Percentiles rank a stretch among this genome's conserved stretches.
phyloP scores from a whole-genome alignment of 2,329 filamentous ascomycete species.

The Alternaria metachromatica region DNA sequence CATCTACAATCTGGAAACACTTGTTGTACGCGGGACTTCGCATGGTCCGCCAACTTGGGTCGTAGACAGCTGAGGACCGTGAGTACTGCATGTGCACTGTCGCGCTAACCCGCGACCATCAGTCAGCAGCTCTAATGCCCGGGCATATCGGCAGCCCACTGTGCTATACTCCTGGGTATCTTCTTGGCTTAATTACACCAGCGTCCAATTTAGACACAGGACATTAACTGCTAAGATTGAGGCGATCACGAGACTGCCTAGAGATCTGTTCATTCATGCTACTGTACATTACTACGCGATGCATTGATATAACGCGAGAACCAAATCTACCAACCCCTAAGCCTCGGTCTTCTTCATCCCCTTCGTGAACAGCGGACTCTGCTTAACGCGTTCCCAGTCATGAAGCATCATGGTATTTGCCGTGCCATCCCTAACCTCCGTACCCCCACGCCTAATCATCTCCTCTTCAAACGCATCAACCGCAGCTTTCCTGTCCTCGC shows the following conservation, averaged over 20 bases:
- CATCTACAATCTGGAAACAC: too few relatives aligned
- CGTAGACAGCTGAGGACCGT: background rate
- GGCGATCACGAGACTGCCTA: background rate
- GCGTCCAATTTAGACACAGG: background rate
- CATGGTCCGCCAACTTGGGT: too few relatives aligned
- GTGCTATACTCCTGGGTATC: background rate
- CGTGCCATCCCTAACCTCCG: slow-evolving; percentile 41
- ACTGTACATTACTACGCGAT: background rate
- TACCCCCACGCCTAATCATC: slow-evolving; percentile 49
- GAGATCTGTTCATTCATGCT: background rate
- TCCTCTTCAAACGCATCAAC: slow-evolving; percentile 54
- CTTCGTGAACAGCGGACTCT: slow-evolving; percentile 42
- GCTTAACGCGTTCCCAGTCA: slow-evolving; percentile 46
- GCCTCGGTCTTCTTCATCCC: slow-evolving; percentile 28
- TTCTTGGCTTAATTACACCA: background rate
- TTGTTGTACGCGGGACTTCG: too few relatives aligned
- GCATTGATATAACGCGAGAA: background rate
- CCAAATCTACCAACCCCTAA: background rate
- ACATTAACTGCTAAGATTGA: background rate
- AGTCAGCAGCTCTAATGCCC: background rate
- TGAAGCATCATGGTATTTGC: slow-evolving; percentile 46
- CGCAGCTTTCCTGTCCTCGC: slow-evolving; percentile 30
- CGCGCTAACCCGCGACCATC: background rate
- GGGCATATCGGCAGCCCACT: background rate
- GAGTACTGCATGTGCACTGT: background rate